These are phyloP conservation scores for Flaveria floridana DNA, from an alignment of 140 eudicot species.

Conservation along the genomic window DNA sequence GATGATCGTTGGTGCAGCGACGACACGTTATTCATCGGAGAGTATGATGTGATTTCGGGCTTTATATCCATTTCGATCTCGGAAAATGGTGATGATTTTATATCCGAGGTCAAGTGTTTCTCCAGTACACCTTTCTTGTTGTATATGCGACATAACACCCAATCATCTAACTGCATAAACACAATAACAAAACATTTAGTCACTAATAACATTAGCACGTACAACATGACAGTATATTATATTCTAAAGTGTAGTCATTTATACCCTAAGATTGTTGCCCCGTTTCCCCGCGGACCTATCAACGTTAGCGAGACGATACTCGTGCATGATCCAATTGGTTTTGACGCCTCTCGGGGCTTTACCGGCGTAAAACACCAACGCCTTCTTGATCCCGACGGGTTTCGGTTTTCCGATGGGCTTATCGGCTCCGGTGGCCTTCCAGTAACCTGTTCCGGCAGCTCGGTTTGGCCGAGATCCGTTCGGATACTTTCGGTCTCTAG, in stretches of 20 bases:
- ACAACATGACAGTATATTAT: background rate
- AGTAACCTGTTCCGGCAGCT: slow-evolving; percentile 86
- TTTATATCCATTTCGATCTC: slow-evolving; percentile 33
- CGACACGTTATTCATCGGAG: background rate
- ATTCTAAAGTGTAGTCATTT: background rate
- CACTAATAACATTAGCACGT: background rate
- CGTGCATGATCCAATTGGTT: slow-evolving; percentile 97
- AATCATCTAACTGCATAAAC: slow-evolving; percentile 73
- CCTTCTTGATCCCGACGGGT: slow-evolving; percentile 73
- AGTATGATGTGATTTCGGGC: slow-evolving; percentile 27
- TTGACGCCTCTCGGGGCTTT: slow-evolving; percentile 86
- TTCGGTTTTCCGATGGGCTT: slow-evolving; percentile 84
- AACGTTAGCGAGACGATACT: slow-evolving; percentile 73
- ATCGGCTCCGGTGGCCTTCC: slow-evolving; percentile 98
- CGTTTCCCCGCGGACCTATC: slow-evolving; percentile 80
- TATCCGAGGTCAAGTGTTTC: slow-evolving; percentile 34
- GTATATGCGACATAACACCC: slow-evolving; percentile 95
- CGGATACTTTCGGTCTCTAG: slow-evolving; percentile 82
- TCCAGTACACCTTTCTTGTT: slow-evolving; percentile 79
- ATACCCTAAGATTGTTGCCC: slow-evolving; percentile 58
- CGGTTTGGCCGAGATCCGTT: slow-evolving; percentile 91
- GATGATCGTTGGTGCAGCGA: slow-evolving; percentile 15
- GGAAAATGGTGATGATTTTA: slow-evolving; percentile 26
- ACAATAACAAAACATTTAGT: background rate
- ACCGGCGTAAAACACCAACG: slow-evolving; percentile 85